Evolutionary conservation across 176 grass and related monocot species (phyloP), one percentile per base, ranked within the genome.

Genomic region (Urochloa ruziziensis): DNA sequence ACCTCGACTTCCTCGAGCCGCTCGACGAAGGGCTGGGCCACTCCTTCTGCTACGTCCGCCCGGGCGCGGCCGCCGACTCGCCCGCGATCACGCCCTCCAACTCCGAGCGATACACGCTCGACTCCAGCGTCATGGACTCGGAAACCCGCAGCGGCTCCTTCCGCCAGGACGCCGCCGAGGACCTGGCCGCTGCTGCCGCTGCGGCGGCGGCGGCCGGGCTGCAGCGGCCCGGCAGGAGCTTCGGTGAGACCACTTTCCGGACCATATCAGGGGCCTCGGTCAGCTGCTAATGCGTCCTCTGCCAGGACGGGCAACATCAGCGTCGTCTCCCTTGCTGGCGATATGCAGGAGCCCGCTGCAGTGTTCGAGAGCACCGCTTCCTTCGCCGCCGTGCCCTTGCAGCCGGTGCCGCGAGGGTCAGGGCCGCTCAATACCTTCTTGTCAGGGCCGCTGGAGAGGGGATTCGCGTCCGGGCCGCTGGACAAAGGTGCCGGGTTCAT

Each of bases 1-100:
- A 91, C 86, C 80, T 97, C 73, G 89, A 94, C 65, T 94, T 97
- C 80, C 82, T 97, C 19, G 91, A 97, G 66, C 91, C 91, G 18
- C 76, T 97, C 42, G 94, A 97, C 75, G 94, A 97, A 44, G 94
- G 94, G 57, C 82, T 97, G 23, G 94, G 94, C 10, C 94, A 97
- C 81, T 97, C 94, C 56, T 97, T 97, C 79, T 97, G 94, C 80
- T 97, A 97, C 72, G 94, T 97, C 3, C 83, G 94, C 25, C 94
- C 94, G 7, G 89, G 70, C 70, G 36, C 78, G 58, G 80, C 84
- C 10, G 87, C 75, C 0, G 91, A 94, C 80, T 97, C 94, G 27
- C 94, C 91, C 4, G 89, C 52, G 9, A 97, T 94, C 68, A 93
- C 94, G 10, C 94, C 94, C 0, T 97, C 91, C 39, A 94, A 90